Base-by-base conservation (phyloP, 2,329 filamentous ascomycete species). In the Botrytis tulipae region DNA sequence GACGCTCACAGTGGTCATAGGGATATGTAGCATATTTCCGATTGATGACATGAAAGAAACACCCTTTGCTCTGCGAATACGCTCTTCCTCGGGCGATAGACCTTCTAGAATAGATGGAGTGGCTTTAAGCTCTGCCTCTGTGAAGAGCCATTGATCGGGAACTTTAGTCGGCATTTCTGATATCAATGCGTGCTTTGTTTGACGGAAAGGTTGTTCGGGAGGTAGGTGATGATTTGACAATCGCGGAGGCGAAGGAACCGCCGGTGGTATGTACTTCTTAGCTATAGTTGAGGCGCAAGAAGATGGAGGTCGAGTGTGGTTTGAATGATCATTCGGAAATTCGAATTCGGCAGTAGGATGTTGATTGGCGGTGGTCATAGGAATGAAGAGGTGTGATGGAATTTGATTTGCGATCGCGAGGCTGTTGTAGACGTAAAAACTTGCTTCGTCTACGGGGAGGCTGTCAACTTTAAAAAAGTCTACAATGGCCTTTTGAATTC, bases 11-110 rank as follows among this genome's bases (percentile, higher is more conserved):
- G 96, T 98, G 73, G 96, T 90, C 82, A 98, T 95, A 20, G 95
- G 95, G 68, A 98, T 85, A 81, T 97, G 95, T 70, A 98, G 88
- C 85, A 97, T 90, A 77, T 97, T 93, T 76, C 95, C 96, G 62
- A 95, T 94, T 82, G 98, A 95, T 76, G 94, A 91, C 79, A 99
- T 97, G 83, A 99, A 99, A 82, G 97, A 97, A 80, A 98, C 92
- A 65, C 96, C 95, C 82, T 98, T 98, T 75, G 93, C 92, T 73
- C 96, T 90, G 74, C 93, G 87, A 76, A 92, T 87, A 75, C 93
- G 88, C 84, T 98, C 96, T 80, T 96, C 91, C 44, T 90, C 88
- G 5, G 90, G 87, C 14, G 89, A 82, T 81, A 98, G 89, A 35
- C 95, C 95, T 77, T 97, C 93, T 22, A 94, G 83, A 74, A 97